A percentile compares a stretch with the other conserved stretches of the same genome.
These are phyloP conservation scores for Suhomyces wounanorum DNA, from an alignment of 1,139 yeast genomes.

Conservation along the genomic window DNA sequence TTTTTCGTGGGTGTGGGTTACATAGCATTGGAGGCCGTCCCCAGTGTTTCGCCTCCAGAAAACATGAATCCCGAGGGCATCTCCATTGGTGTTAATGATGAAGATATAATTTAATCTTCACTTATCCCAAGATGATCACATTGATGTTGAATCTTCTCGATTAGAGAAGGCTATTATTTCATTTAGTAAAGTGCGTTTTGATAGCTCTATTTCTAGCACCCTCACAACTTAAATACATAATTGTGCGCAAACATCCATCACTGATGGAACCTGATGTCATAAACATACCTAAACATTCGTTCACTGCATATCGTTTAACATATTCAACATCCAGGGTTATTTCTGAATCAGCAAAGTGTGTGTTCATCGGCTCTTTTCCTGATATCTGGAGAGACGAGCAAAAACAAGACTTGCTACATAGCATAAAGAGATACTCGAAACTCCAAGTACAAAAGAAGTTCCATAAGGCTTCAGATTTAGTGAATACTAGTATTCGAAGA, in stretches of 20 bases:
- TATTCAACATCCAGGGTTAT: constrained; percentile 55
- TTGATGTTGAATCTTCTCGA: neutral
- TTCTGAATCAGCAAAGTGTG: constrained; percentile 49
- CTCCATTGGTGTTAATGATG: constrained; percentile 45
- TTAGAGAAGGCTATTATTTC: neutral
- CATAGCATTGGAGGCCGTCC: constrained; percentile 65
- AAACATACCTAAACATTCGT: constrained; percentile 39
- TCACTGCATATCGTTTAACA: constrained; percentile 64
- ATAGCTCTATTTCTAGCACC: neutral
- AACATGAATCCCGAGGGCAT: constrained; percentile 65
- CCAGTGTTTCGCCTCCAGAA: constrained; percentile 71
- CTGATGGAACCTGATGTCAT: constrained; percentile 4
- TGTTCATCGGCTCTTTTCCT: constrained; percentile 69
- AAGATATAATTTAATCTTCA: constrained; percentile 35
- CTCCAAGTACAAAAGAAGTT: constrained; percentile 18
- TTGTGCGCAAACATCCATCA: constrained; percentile 5
- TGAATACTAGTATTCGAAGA: constrained; percentile 17
- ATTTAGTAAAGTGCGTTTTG: neutral
- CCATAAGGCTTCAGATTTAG: constrained; percentile 16
- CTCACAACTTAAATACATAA: neutral
- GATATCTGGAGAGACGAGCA: constrained; percentile 54
- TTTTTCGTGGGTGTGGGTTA: constrained; percentile 60
- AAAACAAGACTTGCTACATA: constrained; percentile 21
- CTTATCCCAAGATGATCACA: neutral
- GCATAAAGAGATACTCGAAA: constrained; percentile 19